Percentiles rank a stretch among this genome's conserved stretches.
Conservation (phyloP, 306 rosid genomes). For the Carpinus viminea region DNA sequence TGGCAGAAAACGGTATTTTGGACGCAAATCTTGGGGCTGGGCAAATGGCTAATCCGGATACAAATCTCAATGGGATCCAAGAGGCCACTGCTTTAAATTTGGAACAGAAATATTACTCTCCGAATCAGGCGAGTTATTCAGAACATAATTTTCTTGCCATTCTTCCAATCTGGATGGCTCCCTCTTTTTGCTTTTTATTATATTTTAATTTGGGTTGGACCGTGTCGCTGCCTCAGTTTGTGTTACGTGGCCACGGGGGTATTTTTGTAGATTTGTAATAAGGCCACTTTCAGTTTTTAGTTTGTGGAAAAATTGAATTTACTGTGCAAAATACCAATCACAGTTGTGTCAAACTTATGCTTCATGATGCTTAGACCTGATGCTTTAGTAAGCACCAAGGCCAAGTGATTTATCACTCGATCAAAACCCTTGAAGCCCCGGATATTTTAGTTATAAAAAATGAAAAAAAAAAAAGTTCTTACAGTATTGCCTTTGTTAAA, state of each 20-base stretch:
- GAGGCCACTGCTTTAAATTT: constrained; percentile 47
- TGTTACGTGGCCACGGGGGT: background rate
- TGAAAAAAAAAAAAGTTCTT: too few species aligned
- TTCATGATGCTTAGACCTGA: too few species aligned
- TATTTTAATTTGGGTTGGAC: background rate
- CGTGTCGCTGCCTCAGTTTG: background rate
- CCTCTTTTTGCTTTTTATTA: background rate
- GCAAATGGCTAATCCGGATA: constrained; percentile 39
- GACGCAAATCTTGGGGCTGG: constrained; percentile 45
- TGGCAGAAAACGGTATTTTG: constrained; percentile 68
- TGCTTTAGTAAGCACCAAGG: too few species aligned
- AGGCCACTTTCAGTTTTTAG: background rate
- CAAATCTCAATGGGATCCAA: constrained; percentile 31
- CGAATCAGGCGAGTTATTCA: constrained; percentile 39
- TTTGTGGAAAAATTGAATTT: background rate
- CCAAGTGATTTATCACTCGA: too few species aligned
- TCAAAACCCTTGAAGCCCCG: too few species aligned
- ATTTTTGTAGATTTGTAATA: background rate
- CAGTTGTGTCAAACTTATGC: too few species aligned
- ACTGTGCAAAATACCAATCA: background rate
- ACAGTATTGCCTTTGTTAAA: background rate
- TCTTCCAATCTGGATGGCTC: background rate
- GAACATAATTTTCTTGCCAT: constrained; percentile 20
- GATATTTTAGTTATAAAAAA: too few species aligned
- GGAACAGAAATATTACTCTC: constrained; percentile 48